A percentile compares a stretch with the other conserved stretches of the same genome.
phyloP scores from a whole-genome alignment of 495 filamentous ascomycete species.

The Alectoria sarmentosa region DNA sequence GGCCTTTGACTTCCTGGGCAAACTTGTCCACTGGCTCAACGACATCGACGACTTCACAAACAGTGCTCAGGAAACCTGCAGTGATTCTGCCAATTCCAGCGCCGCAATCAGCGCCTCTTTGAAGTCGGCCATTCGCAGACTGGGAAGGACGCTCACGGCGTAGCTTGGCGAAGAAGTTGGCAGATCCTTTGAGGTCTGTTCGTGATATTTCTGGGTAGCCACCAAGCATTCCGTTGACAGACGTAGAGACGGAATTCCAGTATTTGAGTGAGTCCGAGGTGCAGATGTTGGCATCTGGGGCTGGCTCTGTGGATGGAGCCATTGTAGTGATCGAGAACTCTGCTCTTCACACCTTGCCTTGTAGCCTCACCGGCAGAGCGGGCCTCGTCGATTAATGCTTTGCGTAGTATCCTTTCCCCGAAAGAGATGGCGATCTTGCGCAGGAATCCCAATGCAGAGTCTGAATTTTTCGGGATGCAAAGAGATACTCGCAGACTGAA shows the following conservation, averaged over 20 bases:
- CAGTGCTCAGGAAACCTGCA: conserved; percentile 45
- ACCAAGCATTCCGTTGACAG: conserved; percentile 76
- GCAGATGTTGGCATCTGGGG: conserved; percentile 13
- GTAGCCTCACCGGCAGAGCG: neutral
- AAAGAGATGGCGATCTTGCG: neutral
- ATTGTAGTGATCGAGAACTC: neutral
- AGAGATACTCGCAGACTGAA: neutral
- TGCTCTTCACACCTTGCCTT: neutral
- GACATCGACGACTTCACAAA: conserved; percentile 48
- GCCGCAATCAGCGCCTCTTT: conserved; percentile 50
- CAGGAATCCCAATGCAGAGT: neutral
- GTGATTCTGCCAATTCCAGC: conserved; percentile 60
- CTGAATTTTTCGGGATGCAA: neutral
- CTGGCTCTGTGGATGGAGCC: neutral
- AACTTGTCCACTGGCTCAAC: conserved; percentile 56
- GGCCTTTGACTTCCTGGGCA: conserved; percentile 32
- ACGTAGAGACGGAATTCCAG: conserved; percentile 67
- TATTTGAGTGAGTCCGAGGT: conserved; percentile 45
- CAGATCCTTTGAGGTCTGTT: conserved; percentile 70
- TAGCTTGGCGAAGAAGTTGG: conserved; percentile 70
- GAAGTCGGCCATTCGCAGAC: conserved; percentile 12
- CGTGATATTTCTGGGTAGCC: conserved; percentile 66
- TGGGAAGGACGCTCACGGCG: conserved; percentile 35
- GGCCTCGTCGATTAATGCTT: neutral
- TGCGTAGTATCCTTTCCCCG: neutral